phyloP scores from a whole-genome alignment of 768 basidiomycete species.

The Tricholoma sp. region DNA sequence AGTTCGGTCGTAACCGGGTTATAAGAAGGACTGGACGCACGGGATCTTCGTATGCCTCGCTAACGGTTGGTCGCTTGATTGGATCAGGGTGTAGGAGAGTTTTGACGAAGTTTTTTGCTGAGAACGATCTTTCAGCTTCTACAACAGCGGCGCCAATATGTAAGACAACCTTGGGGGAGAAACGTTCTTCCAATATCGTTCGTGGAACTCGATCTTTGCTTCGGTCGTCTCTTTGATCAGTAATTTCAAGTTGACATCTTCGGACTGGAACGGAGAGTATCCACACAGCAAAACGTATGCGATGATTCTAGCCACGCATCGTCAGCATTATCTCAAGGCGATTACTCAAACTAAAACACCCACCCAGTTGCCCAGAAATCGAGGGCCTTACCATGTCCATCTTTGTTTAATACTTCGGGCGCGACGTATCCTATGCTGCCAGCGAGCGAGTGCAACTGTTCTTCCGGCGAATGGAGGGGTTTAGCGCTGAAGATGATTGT shows the following conservation, averaged over 20 bases:
- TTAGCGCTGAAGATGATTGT: slow-evolving; percentile 57
- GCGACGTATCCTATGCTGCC: slow-evolving; percentile 90
- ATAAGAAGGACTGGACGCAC: no score
- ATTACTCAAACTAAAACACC: slow-evolving; percentile 17
- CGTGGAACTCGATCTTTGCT: slow-evolving; percentile 87
- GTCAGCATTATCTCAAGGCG: background rate
- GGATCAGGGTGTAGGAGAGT: slow-evolving; percentile 70
- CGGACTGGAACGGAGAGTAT: slow-evolving; percentile 90
- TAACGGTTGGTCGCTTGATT: slow-evolving; percentile 61
- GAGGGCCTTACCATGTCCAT: slow-evolving; percentile 88
- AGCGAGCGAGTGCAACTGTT: slow-evolving; percentile 67
- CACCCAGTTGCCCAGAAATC: slow-evolving; percentile 95
- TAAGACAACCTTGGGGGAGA: slow-evolving; percentile 56
- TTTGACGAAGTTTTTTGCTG: slow-evolving; percentile 85
- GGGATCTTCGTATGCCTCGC: slow-evolving; percentile 60
- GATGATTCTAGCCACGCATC: slow-evolving; percentile 59
- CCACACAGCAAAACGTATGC: slow-evolving; percentile 94
- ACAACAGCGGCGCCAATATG: background rate
- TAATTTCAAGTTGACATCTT: slow-evolving; percentile 66
- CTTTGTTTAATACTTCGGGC: slow-evolving; percentile 76
- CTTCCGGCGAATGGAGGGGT: no score
- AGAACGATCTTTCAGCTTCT: background rate
- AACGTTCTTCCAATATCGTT: slow-evolving; percentile 91
- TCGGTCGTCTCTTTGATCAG: slow-evolving; percentile 81
- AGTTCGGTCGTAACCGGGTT: no score